Base-by-base conservation (phyloP, 1,284 basidiomycete species). In the Apiotrichum sp. region DNA sequence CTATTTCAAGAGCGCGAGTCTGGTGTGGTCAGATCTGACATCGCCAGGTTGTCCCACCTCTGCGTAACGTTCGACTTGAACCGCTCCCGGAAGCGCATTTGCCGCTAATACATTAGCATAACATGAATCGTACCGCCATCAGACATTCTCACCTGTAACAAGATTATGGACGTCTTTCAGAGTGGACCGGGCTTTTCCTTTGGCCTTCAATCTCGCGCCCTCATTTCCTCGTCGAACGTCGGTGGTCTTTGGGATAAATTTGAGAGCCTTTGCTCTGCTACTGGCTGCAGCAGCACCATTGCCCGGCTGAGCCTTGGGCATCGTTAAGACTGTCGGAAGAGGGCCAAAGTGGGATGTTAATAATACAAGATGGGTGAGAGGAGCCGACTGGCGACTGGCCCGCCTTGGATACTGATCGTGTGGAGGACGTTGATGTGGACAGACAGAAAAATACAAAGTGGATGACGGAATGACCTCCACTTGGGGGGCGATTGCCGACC, bases 41-140 rank as follows among this genome's bases (percentile, higher is more conserved):
- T 29, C 29, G 29, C 29, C 29, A 29, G 3, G 29, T 29, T 29
- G 29, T 29, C 29, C 29, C 45, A 89, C 91, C 79, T 93, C 86
- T 9, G 86, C 82, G 69, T 95, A 95, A 65, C 82, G 85, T 68
- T 93, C 91, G 8, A 93, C 86, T 65, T 93, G 87, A 46, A 96
- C 80, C 0, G 85, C 81, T 16, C 82, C 80, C 0, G 90, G 89
- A 5, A 95, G 73, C 5, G 80, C 80, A 51, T 80, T 78, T 69
- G 81, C 76, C 47, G 80, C 84, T 86, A 4, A 5, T 4, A 41
- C 44, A n/a, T 7, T 29, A 29, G n/a, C 39, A 36, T 11, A 13
- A 9, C 36, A 29, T 3, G 3, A 29, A 29, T 29, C 29, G 29
- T 29, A 29, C 29, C 29, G 29, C 29, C 29, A 3, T 29, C 29